Evolutionary conservation across 352 stramenopile species (phyloP), one percentile per base, ranked within the genome.

Genomic region (Paralagenidium karlingii): DNA sequence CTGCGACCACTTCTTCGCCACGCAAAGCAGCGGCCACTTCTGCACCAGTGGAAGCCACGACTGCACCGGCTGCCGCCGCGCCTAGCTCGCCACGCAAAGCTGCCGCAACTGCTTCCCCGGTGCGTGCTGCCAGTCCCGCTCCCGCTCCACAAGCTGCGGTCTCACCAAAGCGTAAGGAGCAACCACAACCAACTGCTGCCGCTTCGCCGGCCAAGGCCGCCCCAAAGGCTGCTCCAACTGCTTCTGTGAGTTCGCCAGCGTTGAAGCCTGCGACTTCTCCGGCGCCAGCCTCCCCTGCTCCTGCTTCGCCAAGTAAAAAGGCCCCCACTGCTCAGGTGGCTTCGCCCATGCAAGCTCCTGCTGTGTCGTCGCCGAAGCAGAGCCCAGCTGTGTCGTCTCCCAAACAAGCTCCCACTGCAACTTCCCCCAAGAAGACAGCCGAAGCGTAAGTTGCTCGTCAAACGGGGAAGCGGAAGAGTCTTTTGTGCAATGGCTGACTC

Each of bases 231-330:
- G 30, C 50, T 27, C 31, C 50, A 15, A 7, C 30, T 7, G 22
- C 19, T 22, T 20, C 30, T 8, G 30, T 3, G 3, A 36, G 16
- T 36, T 20, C 30, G 3, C 30, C 30, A 3, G 22, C 19, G 30
- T 7, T 20, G 7, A 36, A 36, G 30, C 30, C 30, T 22, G 7
- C 30, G 3, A 36, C n/a, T n/a, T n/a, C n/a, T n/a, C n/a, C n/a
- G n/a, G n/a, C n/a, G n/a, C n/a, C n/a, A n/a, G n/a, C n/a, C 3
- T 36, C 48, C 32, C 21, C 36, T 11, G 44, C 40, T 10, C 45
- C 59, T 15, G 48, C 51, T 2, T 68, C 60, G 30, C 47, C 62
- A 7, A 42, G 51, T n/a, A 68, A 67, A 56, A 64, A 51, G 48
- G 38, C 45, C 12, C 15, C 29, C 24, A 37, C 36, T 18, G 33